Conservation (phyloP, 441 rosid species). For the Croton laevigatus region DNA sequence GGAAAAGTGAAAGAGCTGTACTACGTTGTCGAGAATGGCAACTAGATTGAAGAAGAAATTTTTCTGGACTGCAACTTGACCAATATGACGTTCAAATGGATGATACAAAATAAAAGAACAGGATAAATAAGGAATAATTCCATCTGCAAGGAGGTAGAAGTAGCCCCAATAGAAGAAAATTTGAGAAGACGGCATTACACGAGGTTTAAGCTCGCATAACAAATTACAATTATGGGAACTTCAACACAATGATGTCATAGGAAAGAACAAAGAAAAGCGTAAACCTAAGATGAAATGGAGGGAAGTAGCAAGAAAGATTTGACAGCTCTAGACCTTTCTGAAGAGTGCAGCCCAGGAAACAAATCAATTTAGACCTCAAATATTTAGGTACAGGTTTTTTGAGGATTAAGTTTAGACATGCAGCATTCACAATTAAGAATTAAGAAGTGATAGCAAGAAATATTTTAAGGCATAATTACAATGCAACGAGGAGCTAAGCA, state of each 20-base stretch:
- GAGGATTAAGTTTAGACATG: background rate
- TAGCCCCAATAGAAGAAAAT: background rate
- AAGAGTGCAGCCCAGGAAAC: background rate
- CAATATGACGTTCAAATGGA: background rate
- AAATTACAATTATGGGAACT: background rate
- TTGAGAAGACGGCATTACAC: background rate
- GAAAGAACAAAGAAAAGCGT: background rate
- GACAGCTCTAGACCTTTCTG: background rate
- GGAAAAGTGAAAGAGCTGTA: background rate
- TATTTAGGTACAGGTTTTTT: background rate
- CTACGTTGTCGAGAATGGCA: background rate
- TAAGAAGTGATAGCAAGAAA: constrained; percentile 12
- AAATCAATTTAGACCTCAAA: background rate
- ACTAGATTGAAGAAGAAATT: background rate
- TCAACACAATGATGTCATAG: background rate
- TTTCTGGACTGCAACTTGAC: background rate
- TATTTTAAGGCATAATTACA: background rate
- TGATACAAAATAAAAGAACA: background rate
- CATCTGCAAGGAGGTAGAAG: background rate
- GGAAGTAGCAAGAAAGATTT: background rate
- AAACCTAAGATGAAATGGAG: background rate
- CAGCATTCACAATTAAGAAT: background rate
- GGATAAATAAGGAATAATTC: background rate
- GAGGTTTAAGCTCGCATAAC: background rate
- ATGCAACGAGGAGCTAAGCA: background rate